Evolutionary conservation across 495 filamentous ascomycete species (phyloP), one percentile per base, ranked within the genome.

Genomic region (Ascodesmis nigricans): DNA sequence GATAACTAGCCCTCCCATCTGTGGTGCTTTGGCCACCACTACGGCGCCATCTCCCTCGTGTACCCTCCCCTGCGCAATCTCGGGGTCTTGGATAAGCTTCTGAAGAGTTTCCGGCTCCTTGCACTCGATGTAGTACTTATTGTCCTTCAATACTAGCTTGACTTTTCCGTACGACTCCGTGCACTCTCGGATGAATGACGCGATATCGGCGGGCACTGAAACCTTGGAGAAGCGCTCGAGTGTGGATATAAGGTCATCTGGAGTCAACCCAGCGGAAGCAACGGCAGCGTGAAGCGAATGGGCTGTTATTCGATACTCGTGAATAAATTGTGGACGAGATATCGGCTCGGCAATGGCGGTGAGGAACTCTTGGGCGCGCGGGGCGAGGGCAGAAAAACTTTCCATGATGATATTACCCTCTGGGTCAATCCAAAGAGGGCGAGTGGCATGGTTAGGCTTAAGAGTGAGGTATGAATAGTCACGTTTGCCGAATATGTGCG

Each of bases 271-370:
- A 33, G 93, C 78, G 6, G 81, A 91, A 1, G 35, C 35, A 2
- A 93, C 79, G 17, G 87, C 90, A 1, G 87, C 84, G 54, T 93
- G 92, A 19, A 97, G 61, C 53, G 79, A 91, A 53, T 95, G 81
- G 3, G 76, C 65, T 0, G 82, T 95, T 47, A 99, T 62, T 21
- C 70, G 65, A 57, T 95, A 99, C 55, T 97, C 87, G 53, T 95
- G 90, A 8, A 97, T 61, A 49, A 75, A 80, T 6, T 65, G 70
- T 27, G 87, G 84, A 22, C 87, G 69, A 16, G 81, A 91, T 41
- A 79, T 59, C 26, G 87, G 87, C 57, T 97, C 87, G 23, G 84
- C 82, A 46, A 97, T 80, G 26, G 83, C 91, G 33, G 84, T 90
- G 36, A 97, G 61, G 55, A 97, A 93, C 52, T 91, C 81, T 43